These are phyloP conservation scores for Blastobotrys raffinosifermentans DNA, from an alignment of 1,139 yeast species.

Conservation along the genomic window DNA sequence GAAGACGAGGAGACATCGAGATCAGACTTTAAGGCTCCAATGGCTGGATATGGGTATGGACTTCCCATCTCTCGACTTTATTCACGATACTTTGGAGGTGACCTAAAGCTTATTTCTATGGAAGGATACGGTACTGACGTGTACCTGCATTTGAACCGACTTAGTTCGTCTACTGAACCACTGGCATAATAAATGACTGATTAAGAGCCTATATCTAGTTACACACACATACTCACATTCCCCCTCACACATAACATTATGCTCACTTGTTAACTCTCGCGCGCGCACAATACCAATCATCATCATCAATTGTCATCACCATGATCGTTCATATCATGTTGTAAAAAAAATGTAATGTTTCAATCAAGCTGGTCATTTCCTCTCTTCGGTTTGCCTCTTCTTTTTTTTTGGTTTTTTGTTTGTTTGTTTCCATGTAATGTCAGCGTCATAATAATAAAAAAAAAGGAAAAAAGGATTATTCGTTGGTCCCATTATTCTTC, in stretches of 20 bases:
- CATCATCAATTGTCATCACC: not conserved
- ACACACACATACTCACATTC: not conserved
- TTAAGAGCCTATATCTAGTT: not conserved
- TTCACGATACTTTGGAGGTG: conserved; percentile 90
- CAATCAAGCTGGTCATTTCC: too few relatives aligned
- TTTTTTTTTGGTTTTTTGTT: too few relatives aligned
- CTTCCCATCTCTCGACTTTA: conserved; percentile 80
- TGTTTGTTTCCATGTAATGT: too few relatives aligned
- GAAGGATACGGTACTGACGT: conserved; percentile 96
- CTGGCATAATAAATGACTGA: conserved; percentile 27
- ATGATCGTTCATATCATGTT: too few relatives aligned
- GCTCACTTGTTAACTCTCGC: conserved; percentile 6
- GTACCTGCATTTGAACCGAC: conserved; percentile 69
- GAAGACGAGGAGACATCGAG: conserved; percentile 49
- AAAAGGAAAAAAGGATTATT: too few relatives aligned
- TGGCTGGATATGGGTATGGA: conserved; percentile 95
- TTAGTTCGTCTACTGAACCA: conserved; percentile 46
- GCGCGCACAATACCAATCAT: conserved; percentile 3
- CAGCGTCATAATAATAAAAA: too few relatives aligned
- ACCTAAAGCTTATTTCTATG: conserved; percentile 78
- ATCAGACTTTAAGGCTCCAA: conserved; percentile 73
- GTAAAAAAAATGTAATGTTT: too few relatives aligned
- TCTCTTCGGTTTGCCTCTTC: too few relatives aligned
- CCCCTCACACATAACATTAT: conserved; percentile 1
- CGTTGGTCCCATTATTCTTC: too few relatives aligned